Evolutionary conservation across 805 yeast genomes (phyloP).

Genomic region (Priceomyces melissophilus): DNA sequence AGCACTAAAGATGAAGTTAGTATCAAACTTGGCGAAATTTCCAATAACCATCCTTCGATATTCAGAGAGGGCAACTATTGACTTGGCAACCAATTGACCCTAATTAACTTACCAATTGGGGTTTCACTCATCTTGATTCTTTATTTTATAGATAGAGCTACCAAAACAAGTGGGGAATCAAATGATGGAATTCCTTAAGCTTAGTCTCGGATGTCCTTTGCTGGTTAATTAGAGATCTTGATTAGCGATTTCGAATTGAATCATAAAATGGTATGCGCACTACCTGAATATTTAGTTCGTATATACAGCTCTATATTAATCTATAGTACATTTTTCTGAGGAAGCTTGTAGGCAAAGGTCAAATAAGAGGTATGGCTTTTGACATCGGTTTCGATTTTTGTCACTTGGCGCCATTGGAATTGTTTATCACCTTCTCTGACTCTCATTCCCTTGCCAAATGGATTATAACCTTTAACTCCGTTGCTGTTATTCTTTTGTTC

Average conservation of each 20-base stretch:
- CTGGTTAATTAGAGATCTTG: neutral
- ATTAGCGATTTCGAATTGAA: conserved; percentile 1
- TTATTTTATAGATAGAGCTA: neutral
- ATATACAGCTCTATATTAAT: neutral
- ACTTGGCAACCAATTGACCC: neutral
- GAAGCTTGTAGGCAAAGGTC: conserved; percentile 71
- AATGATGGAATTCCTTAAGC: neutral
- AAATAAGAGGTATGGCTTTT: conserved; percentile 92
- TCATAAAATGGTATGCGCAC: conserved; percentile 5
- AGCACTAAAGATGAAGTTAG: conserved; percentile 51
- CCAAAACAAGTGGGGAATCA: neutral
- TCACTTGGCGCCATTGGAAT: conserved; percentile 80
- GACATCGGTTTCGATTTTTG: conserved; percentile 78
- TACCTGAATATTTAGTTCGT: neutral
- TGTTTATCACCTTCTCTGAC: conserved; percentile 82
- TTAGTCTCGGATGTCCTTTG: neutral
- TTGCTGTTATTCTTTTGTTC: too few relatives aligned
- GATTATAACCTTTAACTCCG: conserved; percentile 59
- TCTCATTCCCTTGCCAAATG: conserved; percentile 88
- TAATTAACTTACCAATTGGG: conserved; percentile 28
- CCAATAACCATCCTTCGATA: neutral
- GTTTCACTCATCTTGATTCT: conserved; percentile 18
- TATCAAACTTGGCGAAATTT: neutral
- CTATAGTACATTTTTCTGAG: conserved; percentile 8
- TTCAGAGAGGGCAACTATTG: neutral